These are phyloP conservation scores for Arachis monticola DNA, from an alignment of 331 rosid genomes.

Conservation along the genomic window DNA sequence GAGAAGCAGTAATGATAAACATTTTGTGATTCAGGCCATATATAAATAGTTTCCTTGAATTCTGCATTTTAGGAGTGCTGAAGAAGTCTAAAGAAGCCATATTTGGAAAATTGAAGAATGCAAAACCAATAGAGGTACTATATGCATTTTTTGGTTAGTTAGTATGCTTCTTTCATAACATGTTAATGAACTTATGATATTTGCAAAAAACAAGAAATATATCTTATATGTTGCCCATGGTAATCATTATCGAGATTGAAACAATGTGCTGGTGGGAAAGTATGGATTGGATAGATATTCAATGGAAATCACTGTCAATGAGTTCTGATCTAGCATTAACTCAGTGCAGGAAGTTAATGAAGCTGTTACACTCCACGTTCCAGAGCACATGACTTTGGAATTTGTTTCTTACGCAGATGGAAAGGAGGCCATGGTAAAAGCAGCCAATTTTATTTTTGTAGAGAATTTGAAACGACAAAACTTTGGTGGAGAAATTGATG, in stretches of 20 bases:
- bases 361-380: conserved; percentile 39
- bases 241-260: conserved; percentile 22
- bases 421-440: conserved; percentile 78
- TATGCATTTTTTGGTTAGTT: conserved; percentile 18
- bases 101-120: conserved; percentile 57
- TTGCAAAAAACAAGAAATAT: conserved; percentile 8
- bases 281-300: conserved; percentile 20
- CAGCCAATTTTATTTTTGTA: conserved; percentile 70
- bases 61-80: conserved; percentile 63
- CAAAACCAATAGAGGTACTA: conserved; percentile 57
- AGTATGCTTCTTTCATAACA: conserved; percentile 25
- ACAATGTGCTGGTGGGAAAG: neutral
- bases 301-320: conserved; percentile 6
- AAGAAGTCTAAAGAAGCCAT: conserved; percentile 68
- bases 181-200: conserved; percentile 25
- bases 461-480: conserved; percentile 54
- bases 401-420: conserved; percentile 73
- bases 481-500: conserved; percentile 50
- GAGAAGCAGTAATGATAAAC: conserved; percentile 23
- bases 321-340: conserved; percentile 40
- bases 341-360: conserved; percentile 59
- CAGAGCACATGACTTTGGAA: conserved; percentile 58
- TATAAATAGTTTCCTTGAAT: conserved; percentile 30
- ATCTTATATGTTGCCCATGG: conserved; percentile 16
- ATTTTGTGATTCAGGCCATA: conserved; percentile 36